These are phyloP conservation scores for Podila minutissima DNA, from an alignment of 192 early-diverging fungal genomes.

Conservation along the genomic window DNA sequence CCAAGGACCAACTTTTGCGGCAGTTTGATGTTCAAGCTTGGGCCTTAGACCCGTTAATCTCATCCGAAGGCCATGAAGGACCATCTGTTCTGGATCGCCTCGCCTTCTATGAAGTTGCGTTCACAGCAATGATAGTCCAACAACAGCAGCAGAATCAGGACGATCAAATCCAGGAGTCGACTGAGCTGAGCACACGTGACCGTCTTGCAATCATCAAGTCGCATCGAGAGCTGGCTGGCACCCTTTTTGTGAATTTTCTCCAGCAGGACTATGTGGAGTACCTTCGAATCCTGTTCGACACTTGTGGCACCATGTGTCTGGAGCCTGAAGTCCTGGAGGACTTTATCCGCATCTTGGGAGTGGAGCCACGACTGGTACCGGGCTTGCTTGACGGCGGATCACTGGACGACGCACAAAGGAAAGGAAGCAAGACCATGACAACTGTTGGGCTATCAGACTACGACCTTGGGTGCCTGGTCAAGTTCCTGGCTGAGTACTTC, in stretches of 20 bases:
- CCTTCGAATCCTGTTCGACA: constrained; percentile 38
- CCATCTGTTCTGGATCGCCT: constrained; percentile 26
- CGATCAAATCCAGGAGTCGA: constrained; percentile 35
- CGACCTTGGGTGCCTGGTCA: constrained; percentile 24
- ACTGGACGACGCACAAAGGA: too few species aligned
- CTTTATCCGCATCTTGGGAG: constrained; percentile 44
- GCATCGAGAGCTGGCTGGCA: constrained; percentile 44
- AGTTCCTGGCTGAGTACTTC: constrained; percentile 35
- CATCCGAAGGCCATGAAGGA: not conserved
- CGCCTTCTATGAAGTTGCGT: constrained; percentile 40
- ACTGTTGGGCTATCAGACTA: constrained; percentile 23
- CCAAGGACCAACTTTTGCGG: constrained; percentile 33
- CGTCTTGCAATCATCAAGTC: constrained; percentile 48
- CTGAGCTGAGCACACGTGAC: constrained; percentile 37
- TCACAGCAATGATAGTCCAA: constrained; percentile 44
- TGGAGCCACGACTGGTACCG: constrained; percentile 32
- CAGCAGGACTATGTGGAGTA: constrained; percentile 45
- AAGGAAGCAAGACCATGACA: constrained; percentile 1
- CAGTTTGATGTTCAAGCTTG: constrained; percentile 49
- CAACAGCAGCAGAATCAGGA: constrained; percentile 46
- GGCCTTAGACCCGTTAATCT: constrained; percentile 10
- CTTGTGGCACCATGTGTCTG: constrained; percentile 42
- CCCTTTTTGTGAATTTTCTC: constrained; percentile 33
- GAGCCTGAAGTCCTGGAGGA: constrained; percentile 47
- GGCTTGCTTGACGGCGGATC: constrained; percentile 30